A percentile compares a stretch with the other conserved stretches of the same genome.
Conservation (phyloP, 768 basidiomycete genomes). For the Xerocomus brunneocitrinus region DNA sequence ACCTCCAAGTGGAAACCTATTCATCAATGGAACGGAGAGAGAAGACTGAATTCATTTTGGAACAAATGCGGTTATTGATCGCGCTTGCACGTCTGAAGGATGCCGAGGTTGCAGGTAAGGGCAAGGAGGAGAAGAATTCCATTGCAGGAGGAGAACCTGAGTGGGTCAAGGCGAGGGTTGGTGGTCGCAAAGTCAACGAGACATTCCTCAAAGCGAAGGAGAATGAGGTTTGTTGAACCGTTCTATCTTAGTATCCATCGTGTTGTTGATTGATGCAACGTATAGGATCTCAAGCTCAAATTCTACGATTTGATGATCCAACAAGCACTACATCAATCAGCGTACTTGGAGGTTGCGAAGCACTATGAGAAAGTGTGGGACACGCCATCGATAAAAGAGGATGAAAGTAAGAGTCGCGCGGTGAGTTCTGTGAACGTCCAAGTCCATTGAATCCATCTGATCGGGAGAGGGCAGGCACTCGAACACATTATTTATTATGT, state of each 20-base stretch:
- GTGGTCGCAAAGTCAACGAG: constrained; percentile 91
- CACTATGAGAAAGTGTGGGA: constrained; percentile 98
- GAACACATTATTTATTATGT: constrained; percentile 95
- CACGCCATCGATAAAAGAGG: constrained; percentile 89
- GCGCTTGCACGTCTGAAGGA: constrained; percentile 76
- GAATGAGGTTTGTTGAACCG: constrained; percentile 63
- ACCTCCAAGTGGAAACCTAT: constrained; percentile 98
- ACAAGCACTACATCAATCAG: constrained; percentile 77
- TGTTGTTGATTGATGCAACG: background rate
- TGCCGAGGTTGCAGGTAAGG: constrained; percentile 51
- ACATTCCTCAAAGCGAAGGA: constrained; percentile 84
- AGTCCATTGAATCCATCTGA: constrained; percentile 1
- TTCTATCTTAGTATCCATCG: background rate
- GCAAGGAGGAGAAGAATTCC: constrained; percentile 48
- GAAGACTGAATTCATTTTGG: constrained; percentile 96
- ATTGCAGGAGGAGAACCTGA: constrained; percentile 76
- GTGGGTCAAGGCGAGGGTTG: constrained; percentile 90
- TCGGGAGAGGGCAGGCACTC: constrained; percentile 55
- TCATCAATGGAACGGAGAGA: constrained; percentile 97
- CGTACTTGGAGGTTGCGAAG: constrained; percentile 91
- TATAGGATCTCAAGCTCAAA: constrained; percentile 89
- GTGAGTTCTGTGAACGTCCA: constrained; percentile 37
- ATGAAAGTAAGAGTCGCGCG: constrained; percentile 64
- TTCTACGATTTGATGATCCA: constrained; percentile 97
- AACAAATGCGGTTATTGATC: constrained; percentile 92